Conservation (phyloP, 305 asterid genomes). For the Fraxinus paxiana region DNA sequence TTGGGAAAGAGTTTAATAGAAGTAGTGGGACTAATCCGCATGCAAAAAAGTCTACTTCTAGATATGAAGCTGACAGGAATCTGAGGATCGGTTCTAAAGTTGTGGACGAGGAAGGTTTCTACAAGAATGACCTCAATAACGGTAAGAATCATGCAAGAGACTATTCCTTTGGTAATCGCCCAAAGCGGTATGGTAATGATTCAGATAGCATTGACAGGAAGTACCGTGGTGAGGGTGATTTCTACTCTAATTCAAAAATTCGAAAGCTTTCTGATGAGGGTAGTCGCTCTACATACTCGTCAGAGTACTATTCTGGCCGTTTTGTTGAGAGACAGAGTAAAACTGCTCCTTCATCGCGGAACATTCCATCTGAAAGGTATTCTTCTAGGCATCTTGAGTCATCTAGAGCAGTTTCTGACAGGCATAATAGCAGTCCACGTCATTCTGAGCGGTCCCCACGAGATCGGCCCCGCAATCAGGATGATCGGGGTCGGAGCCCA, state of each 20-base stretch:
- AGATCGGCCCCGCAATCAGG: conserved; percentile 48
- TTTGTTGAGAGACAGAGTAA: conserved; percentile 50
- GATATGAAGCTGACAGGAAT: conserved; percentile 63
- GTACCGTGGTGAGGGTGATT: conserved; percentile 56
- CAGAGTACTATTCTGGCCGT: conserved; percentile 62
- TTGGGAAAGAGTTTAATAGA: conserved; percentile 62
- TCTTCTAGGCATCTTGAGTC: conserved; percentile 70
- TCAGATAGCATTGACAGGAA: conserved; percentile 59
- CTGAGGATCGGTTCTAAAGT: conserved; percentile 57
- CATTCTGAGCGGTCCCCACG: conserved; percentile 87
- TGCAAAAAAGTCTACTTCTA: conserved; percentile 50
- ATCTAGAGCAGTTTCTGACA: conserved; percentile 56
- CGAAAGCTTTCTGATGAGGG: conserved; percentile 78
- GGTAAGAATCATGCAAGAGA: conserved; percentile 71
- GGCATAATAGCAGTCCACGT: conserved; percentile 66
- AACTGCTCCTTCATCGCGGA: conserved; percentile 47
- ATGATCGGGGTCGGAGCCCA: conserved; percentile 69
- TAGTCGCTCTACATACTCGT: conserved; percentile 43
- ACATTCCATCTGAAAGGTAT: conserved; percentile 62
- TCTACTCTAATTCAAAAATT: conserved; percentile 61
- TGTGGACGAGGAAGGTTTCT: conserved; percentile 61
- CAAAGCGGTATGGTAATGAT: conserved; percentile 69
- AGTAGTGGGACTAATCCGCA: conserved; percentile 51
- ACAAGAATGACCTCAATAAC: conserved; percentile 58
- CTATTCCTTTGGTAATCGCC: conserved; percentile 47